Evolutionary conservation across 352 stramenopile species (phyloP).

Genomic region (Porosira glacialis): DNA sequence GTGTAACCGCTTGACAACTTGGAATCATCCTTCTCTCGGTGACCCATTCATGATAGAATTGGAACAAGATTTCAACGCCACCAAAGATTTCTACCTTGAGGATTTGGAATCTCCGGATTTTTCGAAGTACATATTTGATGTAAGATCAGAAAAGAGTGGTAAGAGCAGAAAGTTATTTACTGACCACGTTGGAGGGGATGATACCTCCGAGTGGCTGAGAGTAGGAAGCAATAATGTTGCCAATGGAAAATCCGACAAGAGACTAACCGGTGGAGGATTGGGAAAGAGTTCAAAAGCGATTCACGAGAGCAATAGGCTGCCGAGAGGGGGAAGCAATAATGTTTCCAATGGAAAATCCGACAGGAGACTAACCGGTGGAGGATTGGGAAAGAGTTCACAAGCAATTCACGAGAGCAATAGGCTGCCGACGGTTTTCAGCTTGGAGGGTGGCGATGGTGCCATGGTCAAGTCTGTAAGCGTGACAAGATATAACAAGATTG

Average conservation of each 20-base stretch:
- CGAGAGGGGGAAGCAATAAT: too few species aligned
- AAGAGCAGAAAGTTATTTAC: too few species aligned
- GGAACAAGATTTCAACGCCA: slow-evolving; percentile 1
- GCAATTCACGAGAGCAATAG: slow-evolving; percentile 5
- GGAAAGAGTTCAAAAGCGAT: too few species aligned
- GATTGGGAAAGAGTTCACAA: too few species aligned
- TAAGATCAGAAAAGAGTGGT: too few species aligned
- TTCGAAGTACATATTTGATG: slow-evolving; percentile 2
- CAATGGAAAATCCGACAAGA: too few species aligned
- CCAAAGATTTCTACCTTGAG: background rate
- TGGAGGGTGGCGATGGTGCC: background rate
- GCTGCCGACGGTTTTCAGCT: slow-evolving; percentile 5
- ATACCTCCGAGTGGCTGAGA: too few species aligned
- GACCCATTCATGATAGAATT: slow-evolving; percentile 11
- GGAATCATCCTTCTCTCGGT: slow-evolving; percentile 11
- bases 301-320: background rate
- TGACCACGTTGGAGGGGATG: too few species aligned
- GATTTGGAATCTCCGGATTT: slow-evolving; percentile 1
- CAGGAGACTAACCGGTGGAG: too few species aligned
- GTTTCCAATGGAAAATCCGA: too few species aligned
- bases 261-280: too few species aligned
- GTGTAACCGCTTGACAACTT: slow-evolving; percentile 6
- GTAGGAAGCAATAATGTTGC: too few species aligned
- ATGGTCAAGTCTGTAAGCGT: slow-evolving; percentile 5
- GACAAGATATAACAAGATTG: slow-evolving; percentile 13